These are phyloP conservation scores for Phytophthora tubulina DNA, from an alignment of 352 stramenopile species.

Conservation along the genomic window DNA sequence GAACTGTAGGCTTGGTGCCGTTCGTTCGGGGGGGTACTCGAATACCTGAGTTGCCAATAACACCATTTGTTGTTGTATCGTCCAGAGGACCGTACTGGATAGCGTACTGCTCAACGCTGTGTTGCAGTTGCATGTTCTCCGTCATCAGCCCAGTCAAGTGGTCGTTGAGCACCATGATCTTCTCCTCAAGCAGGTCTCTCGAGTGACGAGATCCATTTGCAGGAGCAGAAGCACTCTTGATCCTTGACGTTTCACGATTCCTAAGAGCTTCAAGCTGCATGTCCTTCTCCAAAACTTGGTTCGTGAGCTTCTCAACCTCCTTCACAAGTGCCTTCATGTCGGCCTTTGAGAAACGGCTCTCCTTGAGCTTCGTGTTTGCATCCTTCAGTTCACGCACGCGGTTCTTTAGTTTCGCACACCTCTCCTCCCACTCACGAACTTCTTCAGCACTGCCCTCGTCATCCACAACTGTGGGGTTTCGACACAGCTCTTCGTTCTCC, in stretches of 20 bases:
- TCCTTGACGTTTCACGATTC: conserved; percentile 27
- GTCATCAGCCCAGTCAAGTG: conserved; percentile 88
- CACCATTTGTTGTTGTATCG: conserved; percentile 16
- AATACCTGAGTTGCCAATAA: conserved; percentile 48
- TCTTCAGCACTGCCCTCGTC: conserved; percentile 12
- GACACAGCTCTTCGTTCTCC: conserved; percentile 61
- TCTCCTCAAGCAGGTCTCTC: conserved; percentile 73
- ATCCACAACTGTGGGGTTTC: conserved; percentile 18
- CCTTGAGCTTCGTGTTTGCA: conserved; percentile 64
- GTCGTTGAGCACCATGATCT: conserved; percentile 88
- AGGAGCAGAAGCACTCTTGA: conserved; percentile 17
- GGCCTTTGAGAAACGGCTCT: conserved; percentile 48
- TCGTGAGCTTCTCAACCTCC: conserved; percentile 62
- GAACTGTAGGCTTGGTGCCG: conserved; percentile 32
- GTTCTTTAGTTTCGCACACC: conserved; percentile 57
- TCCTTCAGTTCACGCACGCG: conserved; percentile 60
- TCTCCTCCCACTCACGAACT: conserved; percentile 47
- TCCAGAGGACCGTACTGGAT: conserved; percentile 49
- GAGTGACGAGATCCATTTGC: conserved; percentile 51
- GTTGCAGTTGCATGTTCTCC: conserved; percentile 77
- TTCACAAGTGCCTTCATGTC: conserved; percentile 58
- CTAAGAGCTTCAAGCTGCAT: conserved; percentile 53
- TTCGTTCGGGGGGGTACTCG: conserved; percentile 30
- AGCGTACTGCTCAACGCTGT: conserved; percentile 73
- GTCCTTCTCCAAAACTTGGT: conserved; percentile 64